phyloP scores from a whole-genome alignment of 2,329 filamentous ascomycete genomes.

The Pseudovirgaria hyperparasitica region DNA sequence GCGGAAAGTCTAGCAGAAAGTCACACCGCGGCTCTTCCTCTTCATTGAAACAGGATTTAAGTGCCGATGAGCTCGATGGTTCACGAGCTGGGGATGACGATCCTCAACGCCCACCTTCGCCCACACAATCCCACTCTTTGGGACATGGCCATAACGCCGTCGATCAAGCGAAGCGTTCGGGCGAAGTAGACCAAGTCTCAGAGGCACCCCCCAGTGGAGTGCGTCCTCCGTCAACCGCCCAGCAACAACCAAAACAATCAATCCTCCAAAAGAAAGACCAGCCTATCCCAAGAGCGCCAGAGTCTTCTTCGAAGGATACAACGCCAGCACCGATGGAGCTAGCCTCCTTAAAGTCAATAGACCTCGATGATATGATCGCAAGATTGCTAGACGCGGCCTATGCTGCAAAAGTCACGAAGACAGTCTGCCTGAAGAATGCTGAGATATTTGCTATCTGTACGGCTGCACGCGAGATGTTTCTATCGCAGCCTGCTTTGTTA shows the following conservation, averaged over 20 bases:
- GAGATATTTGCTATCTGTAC: conserved; percentile 92
- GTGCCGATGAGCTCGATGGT: conserved; percentile 6
- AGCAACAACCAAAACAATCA: conserved; percentile 68
- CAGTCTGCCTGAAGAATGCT: conserved; percentile 92
- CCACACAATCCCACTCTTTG: conserved; percentile 64
- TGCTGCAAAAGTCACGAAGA: conserved; percentile 93
- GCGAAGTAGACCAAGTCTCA: conserved; percentile 89
- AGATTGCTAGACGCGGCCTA: conserved; percentile 89
- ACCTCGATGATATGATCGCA: conserved; percentile 95
- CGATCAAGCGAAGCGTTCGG: conserved; percentile 65
- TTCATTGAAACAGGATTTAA: conserved; percentile 16
- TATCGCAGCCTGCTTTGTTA: conserved; percentile 82
- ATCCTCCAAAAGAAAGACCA: conserved; percentile 77
- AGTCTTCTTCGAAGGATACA: conserved; percentile 36
- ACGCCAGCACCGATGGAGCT: conserved; percentile 58
- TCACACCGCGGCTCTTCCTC: conserved; percentile 23
- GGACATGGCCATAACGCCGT: conserved; percentile 66
- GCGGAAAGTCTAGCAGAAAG: conserved; percentile 28
- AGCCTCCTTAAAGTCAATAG: conserved; percentile 80
- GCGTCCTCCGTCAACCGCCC: conserved; percentile 38
- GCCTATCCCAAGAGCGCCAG: conserved; percentile 48
- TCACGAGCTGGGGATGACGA: conserved; percentile 17
- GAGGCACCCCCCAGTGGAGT: conserved; percentile 68
- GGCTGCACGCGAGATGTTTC: conserved; percentile 74
- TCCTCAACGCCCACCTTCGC: conserved; percentile 59